Conservation (phyloP, 805 yeast species). For the Barnettozyma vustinii region DNA sequence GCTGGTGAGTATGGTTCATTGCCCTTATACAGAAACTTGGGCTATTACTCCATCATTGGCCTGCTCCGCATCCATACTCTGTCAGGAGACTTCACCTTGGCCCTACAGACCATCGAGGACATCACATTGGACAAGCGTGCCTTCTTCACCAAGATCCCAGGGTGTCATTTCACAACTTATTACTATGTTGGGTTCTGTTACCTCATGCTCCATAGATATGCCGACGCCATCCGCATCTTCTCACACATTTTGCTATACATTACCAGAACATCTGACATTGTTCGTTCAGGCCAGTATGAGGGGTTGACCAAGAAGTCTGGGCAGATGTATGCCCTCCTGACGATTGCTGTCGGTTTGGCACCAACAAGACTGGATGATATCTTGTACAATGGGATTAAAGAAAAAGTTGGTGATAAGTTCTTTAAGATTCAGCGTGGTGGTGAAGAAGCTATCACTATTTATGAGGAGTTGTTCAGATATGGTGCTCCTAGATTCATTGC, state of each 20-base stretch:
- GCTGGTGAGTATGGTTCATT: conserved; percentile 41
- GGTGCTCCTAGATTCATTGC: conserved; percentile 46
- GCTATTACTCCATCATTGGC: conserved; percentile 45
- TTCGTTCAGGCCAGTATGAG: conserved; percentile 40
- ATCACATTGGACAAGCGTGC: conserved; percentile 42
- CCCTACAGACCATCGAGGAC: conserved; percentile 42
- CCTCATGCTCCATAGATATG: conserved; percentile 44
- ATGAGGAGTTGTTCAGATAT: conserved; percentile 41
- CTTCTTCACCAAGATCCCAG: conserved; percentile 41
- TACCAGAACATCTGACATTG: conserved; percentile 39
- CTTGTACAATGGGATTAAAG: conserved; percentile 38
- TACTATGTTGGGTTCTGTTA: conserved; percentile 48
- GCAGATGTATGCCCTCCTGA: conserved; percentile 46
- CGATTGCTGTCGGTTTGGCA: conserved; percentile 39
- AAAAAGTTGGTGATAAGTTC: conserved; percentile 42
- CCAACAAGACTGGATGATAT: conserved; percentile 44
- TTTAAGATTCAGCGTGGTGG: conserved; percentile 37
- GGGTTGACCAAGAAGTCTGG: conserved; percentile 42
- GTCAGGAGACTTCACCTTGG: conserved; percentile 44
- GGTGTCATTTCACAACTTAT: conserved; percentile 46
- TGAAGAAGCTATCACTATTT: conserved; percentile 34
- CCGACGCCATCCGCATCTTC: conserved; percentile 45
- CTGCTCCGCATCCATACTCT: conserved; percentile 44
- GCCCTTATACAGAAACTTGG: conserved; percentile 39
- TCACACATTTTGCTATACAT: conserved; percentile 42